Base-by-base conservation (phyloP, 1,139 yeast genomes). In the Taphrina populina region DNA sequence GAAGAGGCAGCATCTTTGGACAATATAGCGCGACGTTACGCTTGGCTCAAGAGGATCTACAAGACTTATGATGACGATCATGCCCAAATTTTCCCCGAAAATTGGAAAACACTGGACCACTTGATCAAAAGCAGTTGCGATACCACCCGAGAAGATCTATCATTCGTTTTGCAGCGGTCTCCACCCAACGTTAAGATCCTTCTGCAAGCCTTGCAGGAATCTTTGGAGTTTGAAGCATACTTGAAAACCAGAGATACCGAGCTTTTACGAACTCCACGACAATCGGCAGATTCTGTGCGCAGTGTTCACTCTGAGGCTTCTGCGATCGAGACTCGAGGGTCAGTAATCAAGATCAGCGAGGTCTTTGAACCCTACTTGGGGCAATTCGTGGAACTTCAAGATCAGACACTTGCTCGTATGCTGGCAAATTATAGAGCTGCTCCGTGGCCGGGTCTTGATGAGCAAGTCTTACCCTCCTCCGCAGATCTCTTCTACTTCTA, bases 1-100 rank as follows among this genome's bases (percentile, higher is more conserved):
- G 96, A 88, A 63, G 98, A 62, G 69, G 97, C 98, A 0, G 96
- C 96, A 0, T 84, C 95, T 1, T 71, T 92, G 60, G 98, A 92
- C 60, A 92, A 92, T 68, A 71, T 92, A 45, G 77, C 81, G 17
- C 74, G 97, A 62, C 74, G 98, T 52, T 92, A 81, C 67, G 78
- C 90, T 29, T 92, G 85, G 68, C 84, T 88, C 69, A 83, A 84
- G 63, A 81, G 85, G 62, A 77, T 87, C 0, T 70, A 90, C 58
- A 77, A 76, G 46, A 77, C 79, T 56, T 80, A 84, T 60, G 82
- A 79, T 54, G 69, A 78, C 1, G 76, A 75, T 35, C 80, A 76
- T 61, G 67, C 75, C 2, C 65, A 70, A 8, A 74, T 76, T 35
- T 94, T 94, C 67, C 92, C 95, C 0, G 66, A 73, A 2, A 71